phyloP scores from a whole-genome alignment of 352 stramenopile species.

The Phytopythium aichiense region DNA sequence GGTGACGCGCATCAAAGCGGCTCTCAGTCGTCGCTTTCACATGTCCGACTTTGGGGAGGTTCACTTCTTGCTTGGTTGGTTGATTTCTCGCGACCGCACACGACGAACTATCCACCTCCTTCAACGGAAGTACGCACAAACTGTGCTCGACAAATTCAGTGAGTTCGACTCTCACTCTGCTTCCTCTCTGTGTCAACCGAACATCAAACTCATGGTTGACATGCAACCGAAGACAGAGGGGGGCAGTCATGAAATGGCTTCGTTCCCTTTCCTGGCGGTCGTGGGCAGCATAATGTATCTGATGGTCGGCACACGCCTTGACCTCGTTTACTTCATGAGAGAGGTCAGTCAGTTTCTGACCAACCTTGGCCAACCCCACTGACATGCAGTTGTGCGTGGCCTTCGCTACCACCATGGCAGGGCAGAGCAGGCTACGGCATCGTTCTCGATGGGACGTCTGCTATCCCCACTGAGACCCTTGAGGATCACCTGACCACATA shows the following conservation, averaged over 20 bases:
- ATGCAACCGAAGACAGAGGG: not conserved
- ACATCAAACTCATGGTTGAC: not conserved
- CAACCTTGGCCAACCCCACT: slow-evolving; percentile 20
- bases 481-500: slow-evolving; percentile 7
- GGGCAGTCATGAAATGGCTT: not conserved
- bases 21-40: no score
- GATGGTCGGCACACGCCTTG: slow-evolving; percentile 12
- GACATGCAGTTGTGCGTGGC: slow-evolving; percentile 6
- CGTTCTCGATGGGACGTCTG: slow-evolving; percentile 2
- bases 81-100: no score
- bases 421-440: slow-evolving; percentile 12
- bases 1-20: no score
- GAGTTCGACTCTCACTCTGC: not conserved
- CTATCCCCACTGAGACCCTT: not conserved
- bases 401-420: slow-evolving; percentile 10
- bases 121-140: no score
- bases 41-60: no score
- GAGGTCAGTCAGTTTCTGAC: slow-evolving; percentile 20
- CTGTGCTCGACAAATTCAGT: no score
- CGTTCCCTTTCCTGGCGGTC: not conserved
- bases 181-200: not conserved
- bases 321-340: slow-evolving; percentile 13
- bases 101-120: no score
- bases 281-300: no score
- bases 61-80: no score